Evolutionary conservation across 2,329 filamentous ascomycete genomes (phyloP).

Genomic region (Trichophyton simii): DNA sequence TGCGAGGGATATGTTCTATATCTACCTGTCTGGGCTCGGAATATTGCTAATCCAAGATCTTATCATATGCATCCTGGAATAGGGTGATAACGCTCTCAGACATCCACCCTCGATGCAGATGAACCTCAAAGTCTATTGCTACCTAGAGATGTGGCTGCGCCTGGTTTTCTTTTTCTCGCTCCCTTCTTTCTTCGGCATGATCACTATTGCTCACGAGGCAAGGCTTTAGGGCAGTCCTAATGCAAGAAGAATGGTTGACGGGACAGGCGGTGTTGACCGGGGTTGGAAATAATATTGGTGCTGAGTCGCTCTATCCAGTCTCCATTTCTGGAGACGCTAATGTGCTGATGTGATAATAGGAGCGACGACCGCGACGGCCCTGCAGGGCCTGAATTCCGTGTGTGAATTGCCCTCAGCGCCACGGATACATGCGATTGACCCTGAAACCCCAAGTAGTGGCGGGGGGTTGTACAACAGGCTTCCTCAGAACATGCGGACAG

Average conservation of each 20-base stretch:
- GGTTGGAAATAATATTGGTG: background rate
- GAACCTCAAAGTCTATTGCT: background rate
- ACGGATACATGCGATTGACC: background rate
- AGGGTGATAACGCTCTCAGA: background rate
- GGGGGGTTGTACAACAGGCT: background rate
- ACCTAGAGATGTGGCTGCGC: background rate
- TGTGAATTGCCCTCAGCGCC: background rate
- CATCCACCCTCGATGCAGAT: background rate
- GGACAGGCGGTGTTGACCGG: background rate
- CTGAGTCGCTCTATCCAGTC: background rate
- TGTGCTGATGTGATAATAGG: background rate
- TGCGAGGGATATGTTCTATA: background rate
- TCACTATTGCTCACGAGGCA: background rate
- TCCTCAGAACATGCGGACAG: background rate
- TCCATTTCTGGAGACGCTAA: background rate
- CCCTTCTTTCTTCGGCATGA: background rate
- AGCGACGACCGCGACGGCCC: background rate
- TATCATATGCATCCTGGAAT: background rate
- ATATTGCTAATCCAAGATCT: background rate
- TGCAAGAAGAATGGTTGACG: background rate
- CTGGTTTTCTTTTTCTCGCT: background rate
- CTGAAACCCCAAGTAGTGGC: background rate
- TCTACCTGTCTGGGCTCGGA: background rate
- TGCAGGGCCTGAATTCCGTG: background rate
- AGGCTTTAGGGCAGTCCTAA: background rate